Base-by-base conservation (phyloP, 805 yeast genomes). In the Saccharomycopsis malanga region DNA sequence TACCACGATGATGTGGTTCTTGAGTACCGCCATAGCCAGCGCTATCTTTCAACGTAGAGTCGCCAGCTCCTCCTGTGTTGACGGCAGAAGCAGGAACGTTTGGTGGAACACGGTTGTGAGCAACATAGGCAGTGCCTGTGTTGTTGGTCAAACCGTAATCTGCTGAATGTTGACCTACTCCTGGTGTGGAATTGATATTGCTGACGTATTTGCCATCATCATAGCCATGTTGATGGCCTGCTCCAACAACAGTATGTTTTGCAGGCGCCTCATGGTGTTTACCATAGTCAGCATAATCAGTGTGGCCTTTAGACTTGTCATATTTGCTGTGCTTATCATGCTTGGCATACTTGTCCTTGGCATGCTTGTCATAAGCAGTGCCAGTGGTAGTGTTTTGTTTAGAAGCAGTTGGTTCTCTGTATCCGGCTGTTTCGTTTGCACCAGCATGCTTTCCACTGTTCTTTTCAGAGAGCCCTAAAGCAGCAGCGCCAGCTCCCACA, bases 131-230 rank as follows among this genome's bases (percentile, higher is more conserved):
- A 23, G 43, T 39, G 2, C 43, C 35, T 40, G 10, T 23, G 32
- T 39, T 12, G 35, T 39, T 3, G 17, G 32, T 39, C 41, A 37
- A 37, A 10, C 43, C 43, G 17, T 24, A 39, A 18, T 39, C 22
- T 6, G 43, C 22, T 9, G 35, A 24, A 15, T 29, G 36, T 14
- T 14, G 10, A 25, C 14, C 41, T 2, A 40, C 43, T 10, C 43
- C 43, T n/a, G 43, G 14, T 1, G 41, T 40, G 24, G 32, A 23
- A 17, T n/a, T 7, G 17, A 9, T 6, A 2, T 10, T 15, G 24
- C 12, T 23, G 34, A 2, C 35, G 41, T 40, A 14, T 12, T 39
- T 24, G 35, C 20, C 42, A 18, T 15, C 39, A n/a, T 37, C 42
- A 9, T n/a, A 10, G 32, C 42, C 42, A 21, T 38, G 34, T 14